A percentile compares a stretch with the other conserved stretches of the same genome.
Evolutionary conservation across 2,329 filamentous ascomycete genomes (phyloP).

Genomic region (Seiridium unicorne): DNA sequence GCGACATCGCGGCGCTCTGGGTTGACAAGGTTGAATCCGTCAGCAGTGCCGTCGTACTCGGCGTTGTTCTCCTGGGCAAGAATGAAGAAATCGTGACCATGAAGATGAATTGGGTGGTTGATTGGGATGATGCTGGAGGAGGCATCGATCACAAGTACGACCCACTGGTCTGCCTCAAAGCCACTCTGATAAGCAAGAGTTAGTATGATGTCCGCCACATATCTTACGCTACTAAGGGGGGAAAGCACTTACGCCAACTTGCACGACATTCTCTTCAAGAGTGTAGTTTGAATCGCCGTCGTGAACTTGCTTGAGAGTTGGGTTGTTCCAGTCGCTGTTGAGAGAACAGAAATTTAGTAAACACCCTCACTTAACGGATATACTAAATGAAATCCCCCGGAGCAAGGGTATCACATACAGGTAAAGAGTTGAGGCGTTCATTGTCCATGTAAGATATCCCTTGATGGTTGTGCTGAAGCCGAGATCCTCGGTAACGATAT

Average conservation of each 20-base stretch:
- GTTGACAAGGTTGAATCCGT: constrained; percentile 32
- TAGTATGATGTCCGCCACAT: too few relatives aligned
- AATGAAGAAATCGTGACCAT: constrained; percentile 33
- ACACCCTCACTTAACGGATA: too few relatives aligned
- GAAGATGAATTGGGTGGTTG: constrained; percentile 36
- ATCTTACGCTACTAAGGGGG: too few relatives aligned
- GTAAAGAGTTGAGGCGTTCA: constrained; percentile 40
- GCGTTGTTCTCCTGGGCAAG: constrained; percentile 24
- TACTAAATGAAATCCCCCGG: too few relatives aligned
- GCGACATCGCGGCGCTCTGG: constrained; percentile 44
- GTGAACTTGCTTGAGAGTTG: constrained; percentile 21
- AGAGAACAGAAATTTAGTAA: too few relatives aligned
- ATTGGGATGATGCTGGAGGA: not conserved
- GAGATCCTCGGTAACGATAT: constrained; percentile 22
- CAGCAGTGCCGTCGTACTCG: constrained; percentile 21
- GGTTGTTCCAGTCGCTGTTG: constrained; percentile 35
- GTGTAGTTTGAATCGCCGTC: constrained; percentile 14
- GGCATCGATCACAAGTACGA: constrained; percentile 21
- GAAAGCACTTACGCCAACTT: constrained; percentile 4
- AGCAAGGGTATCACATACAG: constrained; percentile 16
- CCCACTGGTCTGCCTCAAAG: constrained; percentile 19
- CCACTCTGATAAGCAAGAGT: not conserved
- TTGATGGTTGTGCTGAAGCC: constrained; percentile 16
- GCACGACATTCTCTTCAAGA: constrained; percentile 20
- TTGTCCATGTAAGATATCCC: constrained; percentile 39